phyloP scores from a whole-genome alignment of 2,329 filamentous ascomycete genomes.

The Trichoderma oligosporum region DNA sequence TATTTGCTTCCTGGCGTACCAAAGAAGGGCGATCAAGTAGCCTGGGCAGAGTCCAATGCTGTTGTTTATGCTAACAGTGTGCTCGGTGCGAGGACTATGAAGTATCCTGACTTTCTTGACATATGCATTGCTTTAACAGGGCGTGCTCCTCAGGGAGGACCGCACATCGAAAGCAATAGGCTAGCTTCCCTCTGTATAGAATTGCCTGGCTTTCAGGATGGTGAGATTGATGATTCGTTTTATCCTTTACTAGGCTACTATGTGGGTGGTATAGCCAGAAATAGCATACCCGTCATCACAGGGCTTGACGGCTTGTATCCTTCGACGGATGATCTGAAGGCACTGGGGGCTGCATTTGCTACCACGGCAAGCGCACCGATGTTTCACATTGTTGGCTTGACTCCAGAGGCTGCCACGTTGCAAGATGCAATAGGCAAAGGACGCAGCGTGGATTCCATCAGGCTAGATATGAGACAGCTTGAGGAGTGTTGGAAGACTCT shows the following conservation, averaged over 20 bases:
- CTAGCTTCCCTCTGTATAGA: slow-evolving; percentile 38
- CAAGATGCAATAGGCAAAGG: slow-evolving; percentile 8
- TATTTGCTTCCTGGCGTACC: slow-evolving; percentile 36
- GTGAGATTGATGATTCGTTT: slow-evolving; percentile 35
- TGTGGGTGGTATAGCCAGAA: slow-evolving; percentile 31
- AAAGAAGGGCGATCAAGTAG: slow-evolving; percentile 37
- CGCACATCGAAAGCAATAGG: slow-evolving; percentile 40
- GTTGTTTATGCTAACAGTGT: slow-evolving; percentile 46
- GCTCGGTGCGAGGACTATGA: slow-evolving; percentile 41
- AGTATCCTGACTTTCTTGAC: slow-evolving; percentile 45
- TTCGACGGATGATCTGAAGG: slow-evolving; percentile 36
- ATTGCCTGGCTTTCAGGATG: background rate
- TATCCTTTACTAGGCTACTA: slow-evolving; percentile 40
- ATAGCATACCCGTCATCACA: slow-evolving; percentile 34
- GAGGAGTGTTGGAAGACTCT: slow-evolving; percentile 16
- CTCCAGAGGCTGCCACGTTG: slow-evolving; percentile 33
- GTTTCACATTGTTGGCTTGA: slow-evolving; percentile 42
- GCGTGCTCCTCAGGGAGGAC: slow-evolving; percentile 46
- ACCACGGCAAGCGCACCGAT: slow-evolving; percentile 41
- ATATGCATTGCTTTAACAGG: slow-evolving; percentile 43
- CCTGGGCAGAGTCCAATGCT: slow-evolving; percentile 45
- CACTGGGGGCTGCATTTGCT: slow-evolving; percentile 43
- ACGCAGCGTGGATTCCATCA: background rate
- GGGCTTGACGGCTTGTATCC: slow-evolving; percentile 31
- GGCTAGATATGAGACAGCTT: background rate